These are phyloP conservation scores for Rhynchospora breviuscula DNA, from an alignment of 176 grass and related monocot species.

Conservation along the genomic window DNA sequence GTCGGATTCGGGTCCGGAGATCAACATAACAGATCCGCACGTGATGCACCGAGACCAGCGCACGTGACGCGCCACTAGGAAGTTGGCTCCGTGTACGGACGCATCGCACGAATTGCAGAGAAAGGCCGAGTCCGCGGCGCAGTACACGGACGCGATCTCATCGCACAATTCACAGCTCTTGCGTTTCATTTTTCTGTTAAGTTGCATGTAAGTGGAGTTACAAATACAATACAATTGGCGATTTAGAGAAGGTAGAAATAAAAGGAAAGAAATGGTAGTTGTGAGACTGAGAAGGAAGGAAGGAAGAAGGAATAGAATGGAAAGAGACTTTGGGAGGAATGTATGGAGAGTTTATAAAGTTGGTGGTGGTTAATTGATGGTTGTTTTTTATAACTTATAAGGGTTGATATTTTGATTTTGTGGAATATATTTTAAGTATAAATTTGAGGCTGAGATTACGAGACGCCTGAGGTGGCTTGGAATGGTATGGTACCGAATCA, in stretches of 20 bases:
- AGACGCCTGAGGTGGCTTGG: background rate
- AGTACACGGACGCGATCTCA: constrained; percentile 51
- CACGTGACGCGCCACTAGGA: constrained; percentile 71
- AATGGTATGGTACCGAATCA: background rate
- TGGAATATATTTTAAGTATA: background rate
- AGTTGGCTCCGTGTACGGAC: constrained; percentile 81
- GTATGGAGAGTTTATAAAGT: constrained; percentile 7
- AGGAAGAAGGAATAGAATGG: background rate
- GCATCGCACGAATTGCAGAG: constrained; percentile 65
- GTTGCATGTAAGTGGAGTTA: background rate
- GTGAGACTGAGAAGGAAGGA: too few species aligned
- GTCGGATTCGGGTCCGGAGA: background rate
- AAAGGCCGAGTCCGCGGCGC: constrained; percentile 65
- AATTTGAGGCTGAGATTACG: constrained; percentile 19
- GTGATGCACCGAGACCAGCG: constrained; percentile 21
- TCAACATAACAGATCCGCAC: background rate
- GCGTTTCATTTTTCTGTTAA: background rate
- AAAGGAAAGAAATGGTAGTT: too few species aligned
- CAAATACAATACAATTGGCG: background rate
- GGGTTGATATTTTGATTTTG: constrained; percentile 15
- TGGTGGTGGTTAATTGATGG: background rate
- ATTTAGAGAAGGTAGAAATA: background rate
- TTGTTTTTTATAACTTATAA: too few species aligned
- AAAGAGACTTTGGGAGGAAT: background rate
- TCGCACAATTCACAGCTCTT: constrained; percentile 47